Percentiles rank a stretch among this genome's conserved stretches.
Conservation (phyloP, 495 filamentous ascomycete species). For the Aspergillus taichungensis region DNA sequence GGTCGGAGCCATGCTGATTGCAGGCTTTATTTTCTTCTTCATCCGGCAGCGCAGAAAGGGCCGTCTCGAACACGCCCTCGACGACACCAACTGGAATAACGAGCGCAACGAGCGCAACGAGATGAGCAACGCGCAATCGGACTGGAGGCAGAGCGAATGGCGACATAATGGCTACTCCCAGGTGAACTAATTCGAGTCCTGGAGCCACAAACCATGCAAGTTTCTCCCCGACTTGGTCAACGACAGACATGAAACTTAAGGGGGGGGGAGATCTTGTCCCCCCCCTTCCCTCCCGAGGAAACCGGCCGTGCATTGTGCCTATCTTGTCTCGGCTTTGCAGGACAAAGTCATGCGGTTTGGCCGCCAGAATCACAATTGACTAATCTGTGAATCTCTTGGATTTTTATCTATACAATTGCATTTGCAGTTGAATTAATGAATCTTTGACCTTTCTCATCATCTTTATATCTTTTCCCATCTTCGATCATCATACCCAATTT, state of each 20-base stretch:
- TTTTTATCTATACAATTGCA: too few relatives aligned
- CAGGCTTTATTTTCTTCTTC: constrained; percentile 48
- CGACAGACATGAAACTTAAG: too few relatives aligned
- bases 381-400: too few relatives aligned
- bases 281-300: too few relatives aligned
- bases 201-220: too few relatives aligned
- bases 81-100: constrained; percentile 44
- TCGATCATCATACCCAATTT: too few relatives aligned
- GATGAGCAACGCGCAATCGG: constrained; percentile 45
- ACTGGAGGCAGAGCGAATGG: constrained; percentile 35
- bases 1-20: constrained; percentile 41
- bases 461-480: too few relatives aligned
- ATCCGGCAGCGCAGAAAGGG: constrained; percentile 59
- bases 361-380: not conserved
- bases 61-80: constrained; percentile 49
- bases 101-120: constrained; percentile 59
- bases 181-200: constrained; percentile 27
- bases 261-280: too few relatives aligned
- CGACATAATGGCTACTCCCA: constrained; percentile 28
- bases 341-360: constrained; percentile 12
- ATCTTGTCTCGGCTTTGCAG: constrained; percentile 16
- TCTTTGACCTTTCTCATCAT: too few relatives aligned
- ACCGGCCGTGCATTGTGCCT: not conserved
- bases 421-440: too few relatives aligned
- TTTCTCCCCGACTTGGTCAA: too few relatives aligned